phyloP scores from a whole-genome alignment of 2,329 filamentous ascomycete species.

The Trichoderma atrobrunneum region DNA sequence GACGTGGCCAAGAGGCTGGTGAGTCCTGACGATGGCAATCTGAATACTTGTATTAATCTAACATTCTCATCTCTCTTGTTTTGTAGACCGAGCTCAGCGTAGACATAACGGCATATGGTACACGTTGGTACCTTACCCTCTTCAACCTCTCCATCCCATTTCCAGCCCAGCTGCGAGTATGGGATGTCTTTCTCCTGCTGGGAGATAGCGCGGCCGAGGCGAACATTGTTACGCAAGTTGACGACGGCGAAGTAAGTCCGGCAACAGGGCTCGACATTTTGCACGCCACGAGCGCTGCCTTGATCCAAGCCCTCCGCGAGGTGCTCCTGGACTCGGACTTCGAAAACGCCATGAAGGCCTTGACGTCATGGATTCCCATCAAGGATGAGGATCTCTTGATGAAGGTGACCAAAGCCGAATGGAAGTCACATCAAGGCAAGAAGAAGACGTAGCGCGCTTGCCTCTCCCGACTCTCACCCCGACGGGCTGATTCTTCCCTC shows the following conservation, averaged over 20 bases:
- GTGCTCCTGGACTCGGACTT: constrained; percentile 91
- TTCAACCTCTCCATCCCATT: constrained; percentile 98
- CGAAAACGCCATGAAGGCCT: constrained; percentile 94
- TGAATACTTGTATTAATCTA: background rate
- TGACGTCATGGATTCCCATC: constrained; percentile 91
- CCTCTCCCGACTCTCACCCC: constrained; percentile 28
- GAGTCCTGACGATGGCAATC: constrained; percentile 39
- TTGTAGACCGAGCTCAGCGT: constrained; percentile 71
- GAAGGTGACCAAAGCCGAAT: constrained; percentile 84
- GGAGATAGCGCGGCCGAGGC: constrained; percentile 43
- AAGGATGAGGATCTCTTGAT: constrained; percentile 92
- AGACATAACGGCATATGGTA: constrained; percentile 88
- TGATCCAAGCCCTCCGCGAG: constrained; percentile 86
- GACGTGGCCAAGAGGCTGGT: constrained; percentile 80
- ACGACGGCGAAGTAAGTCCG: constrained; percentile 20
- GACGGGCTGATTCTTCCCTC: constrained; percentile 17
- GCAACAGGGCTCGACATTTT: constrained; percentile 71
- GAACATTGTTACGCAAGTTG: constrained; percentile 16
- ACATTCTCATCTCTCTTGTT: background rate
- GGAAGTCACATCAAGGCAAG: constrained; percentile 61
- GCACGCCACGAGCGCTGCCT: constrained; percentile 83
- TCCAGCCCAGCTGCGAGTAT: constrained; percentile 87
- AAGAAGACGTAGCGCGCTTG: constrained; percentile 39
- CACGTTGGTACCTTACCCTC: constrained; percentile 93
- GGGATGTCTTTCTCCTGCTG: constrained; percentile 96